Evolutionary conservation across 345 rosid genomes (phyloP).

Genomic region (Brassica napus): Da-Ae NC_063440.1:21671501-21672000

Average conservation of each 20-base stretch:
- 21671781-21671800: slow-evolving; percentile 56
- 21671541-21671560: slow-evolving; percentile 34
- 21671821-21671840: slow-evolving; percentile 81
- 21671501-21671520: slow-evolving; percentile 17
- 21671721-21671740: slow-evolving; percentile 87
- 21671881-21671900: slow-evolving; percentile 83
- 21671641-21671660: slow-evolving; percentile 52
- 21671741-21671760: slow-evolving; percentile 84
- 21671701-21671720: slow-evolving; percentile 62
- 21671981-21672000: slow-evolving; percentile 80
- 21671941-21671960: slow-evolving; percentile 79
- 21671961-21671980: slow-evolving; percentile 48
- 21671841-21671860: slow-evolving; percentile 93
- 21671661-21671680: slow-evolving; percentile 62
- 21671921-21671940: slow-evolving; percentile 90
- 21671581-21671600: slow-evolving; percentile 24
- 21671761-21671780: slow-evolving; percentile 55
- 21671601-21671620: slow-evolving; percentile 14
- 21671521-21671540: slow-evolving; percentile 32
- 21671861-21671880: slow-evolving; percentile 72
- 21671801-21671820: slow-evolving; percentile 81
- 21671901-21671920: slow-evolving; percentile 87
- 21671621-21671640: slow-evolving; percentile 30
- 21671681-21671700: slow-evolving; percentile 78
- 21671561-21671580: slow-evolving; percentile 16